Evolutionary conservation across 805 yeast species (phyloP).

Genomic region (Candida corydali): DNA sequence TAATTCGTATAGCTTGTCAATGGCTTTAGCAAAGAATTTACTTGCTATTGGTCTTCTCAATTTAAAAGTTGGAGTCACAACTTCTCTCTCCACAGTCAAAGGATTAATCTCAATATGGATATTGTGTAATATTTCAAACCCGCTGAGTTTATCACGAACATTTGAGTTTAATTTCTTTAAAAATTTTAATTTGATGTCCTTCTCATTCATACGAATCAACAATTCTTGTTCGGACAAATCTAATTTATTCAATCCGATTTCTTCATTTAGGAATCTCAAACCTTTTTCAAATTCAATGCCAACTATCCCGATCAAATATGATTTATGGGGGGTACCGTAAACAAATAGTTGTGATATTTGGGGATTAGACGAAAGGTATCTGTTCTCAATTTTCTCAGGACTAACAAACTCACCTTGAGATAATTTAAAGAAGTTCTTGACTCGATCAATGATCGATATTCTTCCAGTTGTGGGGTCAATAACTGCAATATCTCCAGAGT

Average conservation of each 20-base stretch:
- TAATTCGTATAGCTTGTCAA: conserved; percentile 13
- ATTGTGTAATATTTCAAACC: conserved; percentile 30
- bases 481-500: conserved; percentile 60
- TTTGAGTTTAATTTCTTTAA: conserved; percentile 20
- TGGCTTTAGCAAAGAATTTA: conserved; percentile 14
- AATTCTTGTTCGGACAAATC: conserved; percentile 11
- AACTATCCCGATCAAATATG: conserved; percentile 53
- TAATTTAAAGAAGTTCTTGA: conserved; percentile 67
- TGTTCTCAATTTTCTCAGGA: conserved; percentile 66
- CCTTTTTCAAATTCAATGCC: conserved; percentile 51
- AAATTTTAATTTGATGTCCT: conserved; percentile 16
- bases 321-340: conserved; percentile 56
- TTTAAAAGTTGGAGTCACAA: conserved; percentile 61
- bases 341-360: conserved; percentile 48
- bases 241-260: conserved; percentile 13
- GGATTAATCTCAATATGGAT: conserved; percentile 25
- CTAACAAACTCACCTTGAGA: conserved; percentile 54
- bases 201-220: conserved; percentile 12
- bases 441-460: conserved; percentile 60
- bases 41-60: conserved; percentile 32
- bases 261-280: conserved; percentile 13
- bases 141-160: conserved; percentile 18
- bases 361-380: conserved; percentile 49
- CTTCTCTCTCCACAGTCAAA: conserved; percentile 49
- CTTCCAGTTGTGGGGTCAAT: conserved; percentile 48